Percentiles rank a stretch among this genome's conserved stretches.
These are phyloP conservation scores for Aureobasidium sp. DNA, from an alignment of 2,329 filamentous ascomycete genomes.

Conservation along the genomic window DNA sequence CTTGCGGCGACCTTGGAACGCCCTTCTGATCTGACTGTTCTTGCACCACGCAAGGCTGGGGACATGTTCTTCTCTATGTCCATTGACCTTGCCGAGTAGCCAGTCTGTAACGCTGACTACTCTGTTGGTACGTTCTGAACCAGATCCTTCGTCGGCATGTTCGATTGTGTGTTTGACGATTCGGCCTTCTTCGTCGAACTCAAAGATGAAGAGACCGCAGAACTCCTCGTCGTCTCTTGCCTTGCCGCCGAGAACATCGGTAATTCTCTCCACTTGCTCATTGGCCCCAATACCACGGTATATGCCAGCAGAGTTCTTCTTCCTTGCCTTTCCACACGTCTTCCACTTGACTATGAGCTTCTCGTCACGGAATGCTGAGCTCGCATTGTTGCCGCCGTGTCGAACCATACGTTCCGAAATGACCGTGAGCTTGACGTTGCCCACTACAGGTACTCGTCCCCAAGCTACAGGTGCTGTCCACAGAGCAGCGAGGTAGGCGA, in stretches of 20 bases:
- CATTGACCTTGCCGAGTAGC: conserved; percentile 72
- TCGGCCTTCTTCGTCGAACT: conserved; percentile 82
- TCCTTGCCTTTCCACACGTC: conserved; percentile 52
- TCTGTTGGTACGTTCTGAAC: conserved; percentile 76
- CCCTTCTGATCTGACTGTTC: conserved; percentile 14
- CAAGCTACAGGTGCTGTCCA: conserved; percentile 96
- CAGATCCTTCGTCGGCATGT: conserved; percentile 74
- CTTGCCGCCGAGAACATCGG: conserved; percentile 49
- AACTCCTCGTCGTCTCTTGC: conserved; percentile 64
- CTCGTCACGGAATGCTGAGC: conserved; percentile 49
- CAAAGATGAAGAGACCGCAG: conserved; percentile 86
- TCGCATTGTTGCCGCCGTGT: conserved; percentile 40
- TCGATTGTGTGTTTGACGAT: conserved; percentile 89
- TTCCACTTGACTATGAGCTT: conserved; percentile 90
- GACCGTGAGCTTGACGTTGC: conserved; percentile 82
- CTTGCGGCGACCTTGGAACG: conserved; percentile 1
- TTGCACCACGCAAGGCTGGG: conserved; percentile 38
- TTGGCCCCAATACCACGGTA: conserved; percentile 33
- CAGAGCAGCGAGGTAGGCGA: conserved; percentile 85
- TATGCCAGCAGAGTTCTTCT: conserved; percentile 38
- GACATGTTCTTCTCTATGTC: conserved; percentile 32
- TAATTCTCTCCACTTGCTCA: conserved; percentile 49
- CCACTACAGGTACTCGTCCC: conserved; percentile 84
- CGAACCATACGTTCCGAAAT: conserved; percentile 78
- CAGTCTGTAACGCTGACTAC: conserved; percentile 92